These are phyloP conservation scores for Ceriops tagal DNA, from an alignment of 345 rosid species.

Conservation along the genomic window DNA sequence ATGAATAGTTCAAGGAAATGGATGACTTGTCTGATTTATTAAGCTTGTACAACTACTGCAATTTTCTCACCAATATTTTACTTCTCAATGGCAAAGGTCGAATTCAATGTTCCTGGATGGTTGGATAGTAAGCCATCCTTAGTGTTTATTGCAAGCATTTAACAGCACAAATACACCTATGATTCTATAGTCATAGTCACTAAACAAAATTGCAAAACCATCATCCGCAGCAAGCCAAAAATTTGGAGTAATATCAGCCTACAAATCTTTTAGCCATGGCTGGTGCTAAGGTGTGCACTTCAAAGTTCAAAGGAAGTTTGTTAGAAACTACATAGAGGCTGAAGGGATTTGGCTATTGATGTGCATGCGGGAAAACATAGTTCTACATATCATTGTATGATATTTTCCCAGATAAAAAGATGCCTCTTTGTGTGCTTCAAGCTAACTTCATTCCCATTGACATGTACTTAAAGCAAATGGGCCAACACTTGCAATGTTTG, in stretches of 20 bases:
- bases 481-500: background rate
- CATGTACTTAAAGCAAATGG: background rate
- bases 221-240: background rate
- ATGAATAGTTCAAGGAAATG: too few relatives aligned
- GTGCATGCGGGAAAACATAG: too few relatives aligned
- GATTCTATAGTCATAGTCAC: background rate
- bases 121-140: background rate
- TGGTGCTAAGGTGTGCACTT: too few relatives aligned
- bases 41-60: too few relatives aligned
- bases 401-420: too few relatives aligned
- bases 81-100: too few relatives aligned
- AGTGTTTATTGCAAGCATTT: background rate
- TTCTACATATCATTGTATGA: too few relatives aligned
- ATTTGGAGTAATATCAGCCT: background rate
- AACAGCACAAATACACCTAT: background rate
- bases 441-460: slow-evolving; percentile 5
- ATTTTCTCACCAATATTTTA: too few relatives aligned
- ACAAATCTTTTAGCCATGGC: background rate
- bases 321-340: too few relatives aligned
- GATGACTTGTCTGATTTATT: too few relatives aligned
- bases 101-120: background rate
- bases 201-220: background rate
- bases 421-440: slow-evolving; percentile 11
- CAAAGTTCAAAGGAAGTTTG: too few relatives aligned
- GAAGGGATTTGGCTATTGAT: too few relatives aligned